phyloP scores from a whole-genome alignment of 257 asterid species.

The Parsonsia alboflavescens region DNA sequence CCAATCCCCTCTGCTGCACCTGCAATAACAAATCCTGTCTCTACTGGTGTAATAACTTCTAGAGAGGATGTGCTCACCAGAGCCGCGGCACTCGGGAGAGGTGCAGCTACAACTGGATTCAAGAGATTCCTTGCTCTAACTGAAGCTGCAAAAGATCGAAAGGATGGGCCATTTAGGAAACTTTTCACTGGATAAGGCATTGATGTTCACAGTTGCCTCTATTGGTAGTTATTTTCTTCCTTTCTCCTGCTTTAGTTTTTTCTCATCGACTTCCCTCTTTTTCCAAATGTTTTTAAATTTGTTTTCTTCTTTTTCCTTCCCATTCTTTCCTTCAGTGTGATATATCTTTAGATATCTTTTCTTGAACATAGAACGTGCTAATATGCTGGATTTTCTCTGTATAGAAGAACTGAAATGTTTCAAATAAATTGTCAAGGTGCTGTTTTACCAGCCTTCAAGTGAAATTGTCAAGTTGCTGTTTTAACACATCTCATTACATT shows the following conservation, averaged over 20 bases:
- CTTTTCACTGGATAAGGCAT: constrained; percentile 67
- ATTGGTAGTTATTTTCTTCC: background rate
- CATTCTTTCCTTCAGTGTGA: background rate
- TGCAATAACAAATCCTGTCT: constrained; percentile 27
- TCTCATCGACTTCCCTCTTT: background rate
- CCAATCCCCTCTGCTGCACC: constrained; percentile 42
- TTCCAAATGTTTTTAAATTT: background rate
- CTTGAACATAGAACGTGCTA: background rate
- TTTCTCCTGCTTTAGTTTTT: background rate
- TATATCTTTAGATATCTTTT: background rate
- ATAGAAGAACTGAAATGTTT: background rate
- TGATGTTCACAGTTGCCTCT: background rate
- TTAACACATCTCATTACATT: background rate
- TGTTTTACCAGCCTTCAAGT: background rate
- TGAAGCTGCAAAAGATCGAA: constrained; percentile 88
- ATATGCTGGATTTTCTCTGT: background rate
- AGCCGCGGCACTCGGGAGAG: constrained; percentile 98
- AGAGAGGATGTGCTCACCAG: constrained; percentile 91
- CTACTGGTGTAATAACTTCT: constrained; percentile 57
- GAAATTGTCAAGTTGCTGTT: background rate
- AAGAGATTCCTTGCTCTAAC: constrained; percentile 87
- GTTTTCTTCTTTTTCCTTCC: background rate
- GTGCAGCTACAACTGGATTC: constrained; percentile 91
- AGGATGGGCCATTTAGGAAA: constrained; percentile 88
- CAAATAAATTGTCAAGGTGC: background rate